These are phyloP conservation scores for Martiniozyma asiatica DNA, from an alignment of 1,139 yeast genomes.

Conservation along the genomic window DNA sequence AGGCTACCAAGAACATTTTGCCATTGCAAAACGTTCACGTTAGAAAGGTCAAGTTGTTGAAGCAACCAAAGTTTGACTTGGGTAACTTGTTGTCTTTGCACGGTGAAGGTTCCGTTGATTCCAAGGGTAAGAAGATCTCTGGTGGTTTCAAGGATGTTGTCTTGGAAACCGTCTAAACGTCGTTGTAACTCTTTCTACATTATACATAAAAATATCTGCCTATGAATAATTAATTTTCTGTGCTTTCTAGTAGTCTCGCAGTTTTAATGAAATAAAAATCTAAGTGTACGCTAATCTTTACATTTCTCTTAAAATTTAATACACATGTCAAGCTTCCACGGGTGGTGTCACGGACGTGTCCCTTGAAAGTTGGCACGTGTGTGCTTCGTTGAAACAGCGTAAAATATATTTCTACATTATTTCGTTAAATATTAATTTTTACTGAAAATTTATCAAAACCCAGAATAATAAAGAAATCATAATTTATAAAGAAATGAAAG, in stretches of 20 bases:
- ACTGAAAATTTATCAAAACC: too few species aligned
- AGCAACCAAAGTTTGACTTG: constrained; percentile 85
- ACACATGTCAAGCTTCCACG: too few species aligned
- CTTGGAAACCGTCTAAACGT: constrained; percentile 60
- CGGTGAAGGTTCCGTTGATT: constrained; percentile 75
- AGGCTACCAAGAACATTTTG: constrained; percentile 72
- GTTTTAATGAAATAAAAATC: too few species aligned
- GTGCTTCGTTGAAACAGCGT: too few species aligned
- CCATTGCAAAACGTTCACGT: constrained; percentile 88
- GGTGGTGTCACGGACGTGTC: too few species aligned
- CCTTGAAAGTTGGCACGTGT: too few species aligned
- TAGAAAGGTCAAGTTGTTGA: constrained; percentile 84
- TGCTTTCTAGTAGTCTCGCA: too few species aligned
- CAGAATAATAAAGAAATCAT: too few species aligned
- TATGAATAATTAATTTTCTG: constrained; percentile 5
- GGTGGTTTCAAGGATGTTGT: constrained; percentile 85
- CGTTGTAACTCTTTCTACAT: constrained; percentile 6
- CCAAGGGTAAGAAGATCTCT: constrained; percentile 83
- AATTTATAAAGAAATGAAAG: neutral
- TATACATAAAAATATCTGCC: constrained; percentile 8
- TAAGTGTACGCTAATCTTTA: too few species aligned
- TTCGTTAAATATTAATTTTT: too few species aligned
- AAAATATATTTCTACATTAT: too few species aligned
- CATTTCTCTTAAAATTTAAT: too few species aligned
- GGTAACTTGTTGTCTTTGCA: constrained; percentile 82